These are phyloP conservation scores for Crithidia thermophila DNA, from an alignment of 208 protist species.

Conservation along the genomic window DNA sequence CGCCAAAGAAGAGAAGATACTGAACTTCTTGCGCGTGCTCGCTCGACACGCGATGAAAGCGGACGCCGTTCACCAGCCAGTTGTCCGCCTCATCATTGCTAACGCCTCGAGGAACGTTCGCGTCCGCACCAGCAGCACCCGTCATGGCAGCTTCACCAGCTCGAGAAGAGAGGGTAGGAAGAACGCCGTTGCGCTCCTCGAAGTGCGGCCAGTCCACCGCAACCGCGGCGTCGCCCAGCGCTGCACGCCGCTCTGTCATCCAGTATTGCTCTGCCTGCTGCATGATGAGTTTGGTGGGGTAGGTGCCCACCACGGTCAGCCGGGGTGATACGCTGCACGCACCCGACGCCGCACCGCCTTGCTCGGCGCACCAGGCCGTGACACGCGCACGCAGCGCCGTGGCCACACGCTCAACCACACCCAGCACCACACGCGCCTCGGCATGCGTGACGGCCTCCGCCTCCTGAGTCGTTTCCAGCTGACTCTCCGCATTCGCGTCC, in stretches of 20 bases:
- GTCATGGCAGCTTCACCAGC: neutral
- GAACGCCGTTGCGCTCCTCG: constrained; percentile 16
- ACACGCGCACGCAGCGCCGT: constrained; percentile 3
- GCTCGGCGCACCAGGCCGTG: constrained; percentile 4
- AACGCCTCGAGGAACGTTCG: neutral
- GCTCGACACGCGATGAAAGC: constrained; percentile 44
- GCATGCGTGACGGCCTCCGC: neutral
- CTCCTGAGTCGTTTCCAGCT: neutral
- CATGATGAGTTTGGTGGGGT: constrained; percentile 24
- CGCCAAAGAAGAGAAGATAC: constrained; percentile 74
- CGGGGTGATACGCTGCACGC: constrained; percentile 11
- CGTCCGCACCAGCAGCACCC: neutral
- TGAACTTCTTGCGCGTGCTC: constrained; percentile 34
- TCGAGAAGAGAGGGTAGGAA: neutral
- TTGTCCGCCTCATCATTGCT: neutral
- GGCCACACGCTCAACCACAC: constrained; percentile 32
- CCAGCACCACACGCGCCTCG: constrained; percentile 22
- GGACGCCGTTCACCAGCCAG: constrained; percentile 77
- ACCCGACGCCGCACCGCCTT: neutral
- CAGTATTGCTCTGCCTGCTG: constrained; percentile 17
- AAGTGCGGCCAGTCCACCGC: constrained; percentile 28
- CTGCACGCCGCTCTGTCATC: neutral
- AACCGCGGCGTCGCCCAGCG: neutral
- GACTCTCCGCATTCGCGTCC: neutral
- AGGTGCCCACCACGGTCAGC: constrained; percentile 24